phyloP scores from a whole-genome alignment of 441 rosid species.

The Mallotus japonicus region DNA sequence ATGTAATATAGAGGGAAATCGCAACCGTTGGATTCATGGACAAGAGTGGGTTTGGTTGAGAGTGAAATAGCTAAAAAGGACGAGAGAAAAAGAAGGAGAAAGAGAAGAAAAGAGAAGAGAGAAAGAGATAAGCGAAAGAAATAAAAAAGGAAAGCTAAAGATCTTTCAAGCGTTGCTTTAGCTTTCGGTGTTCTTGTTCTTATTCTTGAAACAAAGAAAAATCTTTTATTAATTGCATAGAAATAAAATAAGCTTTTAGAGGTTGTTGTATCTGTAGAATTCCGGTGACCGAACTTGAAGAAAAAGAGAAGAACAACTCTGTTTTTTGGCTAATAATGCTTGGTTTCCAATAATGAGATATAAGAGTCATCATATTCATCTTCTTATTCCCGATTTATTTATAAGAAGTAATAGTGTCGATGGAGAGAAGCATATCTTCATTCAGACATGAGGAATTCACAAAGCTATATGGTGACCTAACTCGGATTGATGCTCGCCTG shows the following conservation, averaged over 20 bases:
- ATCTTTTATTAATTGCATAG: no score
- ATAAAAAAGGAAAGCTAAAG: constrained; percentile 33
- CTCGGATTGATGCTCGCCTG: no score
- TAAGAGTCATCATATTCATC: constrained; percentile 22
- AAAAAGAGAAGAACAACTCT: not conserved
- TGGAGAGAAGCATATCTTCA: constrained; percentile 68
- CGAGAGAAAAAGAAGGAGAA: constrained; percentile 40
- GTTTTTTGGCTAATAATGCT: constrained; percentile 32
- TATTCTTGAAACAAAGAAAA: not conserved
- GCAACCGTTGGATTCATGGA: constrained; percentile 40
- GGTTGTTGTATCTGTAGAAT: no score
- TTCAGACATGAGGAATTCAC: constrained; percentile 63
- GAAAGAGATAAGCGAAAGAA: constrained; percentile 27
- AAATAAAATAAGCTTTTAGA: no score
- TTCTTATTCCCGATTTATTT: constrained; percentile 24
- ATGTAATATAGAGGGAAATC: constrained; percentile 45
- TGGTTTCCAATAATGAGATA: constrained; percentile 43
- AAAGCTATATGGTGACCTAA: constrained; percentile 68
- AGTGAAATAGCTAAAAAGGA: constrained; percentile 47
- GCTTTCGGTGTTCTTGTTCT: not conserved
- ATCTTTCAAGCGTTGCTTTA: constrained; percentile 26
- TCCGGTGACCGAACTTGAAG: no score
- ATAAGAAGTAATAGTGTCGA: constrained; percentile 18
- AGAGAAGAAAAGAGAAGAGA: not conserved
- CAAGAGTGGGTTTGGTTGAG: constrained; percentile 41